These are phyloP conservation scores for Yamadazyma triangularis DNA, from an alignment of 1,139 yeast genomes.

Conservation along the genomic window DNA sequence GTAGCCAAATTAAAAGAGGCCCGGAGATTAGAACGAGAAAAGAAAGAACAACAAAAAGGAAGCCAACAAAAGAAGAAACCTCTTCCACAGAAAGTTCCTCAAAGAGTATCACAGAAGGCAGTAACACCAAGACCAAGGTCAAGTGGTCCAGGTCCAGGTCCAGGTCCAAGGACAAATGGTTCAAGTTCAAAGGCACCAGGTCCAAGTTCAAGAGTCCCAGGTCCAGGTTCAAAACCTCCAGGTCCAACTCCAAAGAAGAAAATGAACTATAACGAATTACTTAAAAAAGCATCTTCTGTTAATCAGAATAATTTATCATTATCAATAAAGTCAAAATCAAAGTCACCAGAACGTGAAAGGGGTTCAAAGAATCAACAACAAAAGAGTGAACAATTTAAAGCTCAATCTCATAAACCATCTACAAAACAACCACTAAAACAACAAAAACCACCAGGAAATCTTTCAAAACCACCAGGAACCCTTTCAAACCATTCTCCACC, in stretches of 20 bases:
- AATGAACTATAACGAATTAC: constrained; percentile 59
- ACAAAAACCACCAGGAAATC: neutral
- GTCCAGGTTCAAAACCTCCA: constrained; percentile 6
- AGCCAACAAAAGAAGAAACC: constrained; percentile 32
- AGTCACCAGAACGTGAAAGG: constrained; percentile 17
- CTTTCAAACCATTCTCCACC: constrained; percentile 1
- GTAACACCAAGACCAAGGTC: constrained; percentile 8
- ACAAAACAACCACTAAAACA: neutral
- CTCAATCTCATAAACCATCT: too few relatives aligned
- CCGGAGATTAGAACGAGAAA: constrained; percentile 50
- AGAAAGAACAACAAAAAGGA: constrained; percentile 36
- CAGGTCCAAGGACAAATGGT: constrained; percentile 1
- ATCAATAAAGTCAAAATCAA: constrained; percentile 27
- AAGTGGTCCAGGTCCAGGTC: constrained; percentile 4
- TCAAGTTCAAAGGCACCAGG: constrained; percentile 9
- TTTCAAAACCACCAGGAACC: neutral
- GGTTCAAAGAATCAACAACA: too few relatives aligned
- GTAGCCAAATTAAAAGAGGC: constrained; percentile 62
- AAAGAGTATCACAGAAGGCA: constrained; percentile 1
- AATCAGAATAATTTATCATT: constrained; percentile 41
- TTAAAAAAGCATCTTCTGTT: constrained; percentile 59
- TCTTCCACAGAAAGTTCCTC: constrained; percentile 22
- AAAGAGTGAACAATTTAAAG: neutral
- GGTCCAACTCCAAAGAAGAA: constrained; percentile 31
- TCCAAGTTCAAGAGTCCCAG: constrained; percentile 2